phyloP scores from a whole-genome alignment of 2,329 filamentous ascomycete genomes.

The Knoxdaviesia proteae region DNA sequence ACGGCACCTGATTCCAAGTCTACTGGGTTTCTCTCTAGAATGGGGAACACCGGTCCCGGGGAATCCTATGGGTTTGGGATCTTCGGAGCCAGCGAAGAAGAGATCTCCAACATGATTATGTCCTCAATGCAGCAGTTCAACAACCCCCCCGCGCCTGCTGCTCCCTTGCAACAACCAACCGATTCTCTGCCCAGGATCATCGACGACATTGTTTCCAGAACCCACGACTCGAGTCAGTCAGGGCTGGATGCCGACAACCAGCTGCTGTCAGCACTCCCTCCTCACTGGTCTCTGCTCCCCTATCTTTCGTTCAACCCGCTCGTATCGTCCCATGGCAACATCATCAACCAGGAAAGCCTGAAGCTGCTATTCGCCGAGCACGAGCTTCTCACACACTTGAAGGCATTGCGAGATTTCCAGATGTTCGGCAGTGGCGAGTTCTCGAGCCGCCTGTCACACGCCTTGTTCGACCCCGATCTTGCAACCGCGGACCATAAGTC shows the following conservation, averaged over 20 bases:
- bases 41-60: too few species aligned
- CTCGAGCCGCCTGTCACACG: slow-evolving; percentile 55
- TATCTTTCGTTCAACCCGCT: slow-evolving; percentile 58
- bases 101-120: too few species aligned
- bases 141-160: too few species aligned
- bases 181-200: slow-evolving; percentile 12
- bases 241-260: too few species aligned
- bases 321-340: slow-evolving; percentile 49
- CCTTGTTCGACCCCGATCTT: slow-evolving; percentile 68
- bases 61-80: too few species aligned
- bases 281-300: slow-evolving; percentile 39
- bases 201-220: slow-evolving; percentile 16
- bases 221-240: slow-evolving; percentile 4
- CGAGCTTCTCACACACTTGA: slow-evolving; percentile 48
- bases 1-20: too few species aligned
- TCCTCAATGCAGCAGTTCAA: too few species aligned
- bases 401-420: slow-evolving; percentile 59
- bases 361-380: slow-evolving; percentile 56
- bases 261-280: slow-evolving; percentile 16
- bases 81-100: too few species aligned
- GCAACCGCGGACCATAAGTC: slow-evolving; percentile 55
- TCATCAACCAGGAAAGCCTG: slow-evolving; percentile 61
- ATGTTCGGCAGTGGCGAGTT: slow-evolving; percentile 74
- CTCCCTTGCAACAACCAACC: too few species aligned
- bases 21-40: too few species aligned